Percentiles rank a stretch among this genome's conserved stretches.
Conservation (phyloP, 2,329 filamentous ascomycete genomes). For the Orbilia brochopaga region DNA sequence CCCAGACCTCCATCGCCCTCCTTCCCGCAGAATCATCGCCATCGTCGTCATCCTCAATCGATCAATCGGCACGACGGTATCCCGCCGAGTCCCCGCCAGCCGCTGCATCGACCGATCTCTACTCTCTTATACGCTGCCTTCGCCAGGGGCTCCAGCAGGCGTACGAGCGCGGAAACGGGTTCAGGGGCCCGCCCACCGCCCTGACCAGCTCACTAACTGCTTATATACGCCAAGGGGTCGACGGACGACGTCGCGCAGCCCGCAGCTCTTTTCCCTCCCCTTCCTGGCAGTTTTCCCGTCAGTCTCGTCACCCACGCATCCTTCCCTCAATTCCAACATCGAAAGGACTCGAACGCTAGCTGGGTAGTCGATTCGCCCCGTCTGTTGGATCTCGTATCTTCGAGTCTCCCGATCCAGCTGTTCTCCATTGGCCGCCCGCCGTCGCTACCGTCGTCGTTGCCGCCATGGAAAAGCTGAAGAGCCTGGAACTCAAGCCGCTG, state of each 20-base stretch:
- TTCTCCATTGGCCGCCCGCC: conserved; percentile 2
- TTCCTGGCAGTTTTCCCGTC: conserved; percentile 1
- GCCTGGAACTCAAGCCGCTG: conserved; percentile 35
- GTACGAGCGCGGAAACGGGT: not conserved
- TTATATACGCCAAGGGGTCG: not conserved
- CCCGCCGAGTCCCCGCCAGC: not conserved
- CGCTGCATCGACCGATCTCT: not conserved
- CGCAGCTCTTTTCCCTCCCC: not conserved
- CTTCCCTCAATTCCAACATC: not conserved
- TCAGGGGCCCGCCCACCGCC: not conserved
- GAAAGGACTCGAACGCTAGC: not conserved
- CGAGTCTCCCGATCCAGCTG: conserved; percentile 3
- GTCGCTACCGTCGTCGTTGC: not conserved
- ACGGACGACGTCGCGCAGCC: no score
- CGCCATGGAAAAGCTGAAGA: conserved; percentile 36
- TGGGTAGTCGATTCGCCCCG: not conserved
- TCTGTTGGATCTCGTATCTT: not conserved
- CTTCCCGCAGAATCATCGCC: not conserved
- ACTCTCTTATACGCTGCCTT: not conserved
- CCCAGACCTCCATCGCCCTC: not conserved
- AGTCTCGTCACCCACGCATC: not conserved
- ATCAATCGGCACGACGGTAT: not conserved
- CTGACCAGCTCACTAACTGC: conserved; percentile 1
- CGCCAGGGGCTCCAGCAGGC: not conserved
- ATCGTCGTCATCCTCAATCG: not conserved